Evolutionary conservation across 257 asterid species (phyloP).

Genomic region (Pogostemon cablin): DNA sequence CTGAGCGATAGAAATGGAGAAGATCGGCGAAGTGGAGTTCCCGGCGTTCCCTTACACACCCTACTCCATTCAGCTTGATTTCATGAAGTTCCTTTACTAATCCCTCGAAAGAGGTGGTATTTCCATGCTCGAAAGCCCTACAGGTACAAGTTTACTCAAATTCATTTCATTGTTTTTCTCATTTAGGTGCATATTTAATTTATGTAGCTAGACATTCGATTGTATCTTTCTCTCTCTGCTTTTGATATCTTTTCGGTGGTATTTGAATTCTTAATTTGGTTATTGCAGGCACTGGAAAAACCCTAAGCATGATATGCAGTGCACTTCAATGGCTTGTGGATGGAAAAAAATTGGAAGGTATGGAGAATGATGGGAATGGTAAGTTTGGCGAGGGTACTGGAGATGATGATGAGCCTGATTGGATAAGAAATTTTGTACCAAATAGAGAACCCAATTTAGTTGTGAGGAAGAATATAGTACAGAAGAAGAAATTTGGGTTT

Average conservation of each 20-base stretch:
- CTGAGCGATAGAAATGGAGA: slow-evolving; percentile 27
- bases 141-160: slow-evolving; percentile 48
- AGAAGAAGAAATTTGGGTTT: slow-evolving; percentile 35
- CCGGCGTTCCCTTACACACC: slow-evolving; percentile 87
- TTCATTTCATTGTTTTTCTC: no score
- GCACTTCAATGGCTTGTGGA: slow-evolving; percentile 95
- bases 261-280: slow-evolving; percentile 22
- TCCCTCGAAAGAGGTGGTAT: slow-evolving; percentile 90
- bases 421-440: slow-evolving; percentile 76
- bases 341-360: slow-evolving; percentile 46
- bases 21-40: slow-evolving; percentile 42
- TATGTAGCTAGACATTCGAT: neutral
- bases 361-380: slow-evolving; percentile 30
- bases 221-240: neutral
- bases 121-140: slow-evolving; percentile 98
- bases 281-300: slow-evolving; percentile 90
- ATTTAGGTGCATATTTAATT: neutral
- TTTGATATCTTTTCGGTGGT: neutral
- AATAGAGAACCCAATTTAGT: slow-evolving; percentile 45
- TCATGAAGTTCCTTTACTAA: slow-evolving; percentile 79
- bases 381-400: slow-evolving; percentile 49
- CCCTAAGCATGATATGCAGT: slow-evolving; percentile 94
- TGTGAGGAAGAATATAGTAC: slow-evolving; percentile 33
- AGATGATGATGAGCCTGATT: slow-evolving; percentile 88
- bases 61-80: slow-evolving; percentile 88